Percentiles rank a stretch among this genome's conserved stretches.
phyloP scores from a whole-genome alignment of 768 basidiomycete genomes.

The Dioszegia hungarica region DNA sequence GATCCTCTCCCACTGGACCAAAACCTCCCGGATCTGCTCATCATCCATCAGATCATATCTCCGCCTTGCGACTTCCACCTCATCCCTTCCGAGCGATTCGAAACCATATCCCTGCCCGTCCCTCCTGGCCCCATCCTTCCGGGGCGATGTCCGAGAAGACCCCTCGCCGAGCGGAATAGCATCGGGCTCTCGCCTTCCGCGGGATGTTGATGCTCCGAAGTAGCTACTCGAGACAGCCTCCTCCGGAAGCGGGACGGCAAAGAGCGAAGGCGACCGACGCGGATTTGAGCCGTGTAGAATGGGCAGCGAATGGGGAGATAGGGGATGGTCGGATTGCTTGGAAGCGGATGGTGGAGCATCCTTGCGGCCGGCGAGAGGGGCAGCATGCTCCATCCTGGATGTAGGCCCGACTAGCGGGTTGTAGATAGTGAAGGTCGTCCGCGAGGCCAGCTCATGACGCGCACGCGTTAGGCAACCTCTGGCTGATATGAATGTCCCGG shows the following conservation, averaged over 20 bases:
- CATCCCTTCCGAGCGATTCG: conserved; percentile 13
- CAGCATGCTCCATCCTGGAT: too few species aligned
- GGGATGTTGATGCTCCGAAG: not conserved
- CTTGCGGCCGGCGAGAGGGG: too few species aligned
- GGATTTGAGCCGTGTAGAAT: too few species aligned
- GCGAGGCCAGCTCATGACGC: too few species aligned
- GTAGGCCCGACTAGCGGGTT: too few species aligned
- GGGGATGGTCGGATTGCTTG: not conserved
- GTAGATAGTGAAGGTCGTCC: too few species aligned
- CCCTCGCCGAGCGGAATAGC: too few species aligned
- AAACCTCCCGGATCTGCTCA: conserved; percentile 14
- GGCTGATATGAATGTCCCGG: too few species aligned
- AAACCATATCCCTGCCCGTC: not conserved
- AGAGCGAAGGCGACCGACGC: not conserved
- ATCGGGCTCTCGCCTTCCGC: not conserved
- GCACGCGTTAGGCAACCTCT: too few species aligned
- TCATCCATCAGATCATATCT: conserved; percentile 34
- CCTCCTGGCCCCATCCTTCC: not conserved
- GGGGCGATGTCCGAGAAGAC: not conserved
- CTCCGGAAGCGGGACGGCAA: not conserved
- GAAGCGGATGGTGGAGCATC: not conserved
- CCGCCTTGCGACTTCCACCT: conserved; percentile 21
- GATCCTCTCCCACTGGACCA: not conserved
- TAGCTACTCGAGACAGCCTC: not conserved
- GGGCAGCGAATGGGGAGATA: not conserved